Conservation (phyloP, 257 asterid species). For the Penstemon barbatus region DNA sequence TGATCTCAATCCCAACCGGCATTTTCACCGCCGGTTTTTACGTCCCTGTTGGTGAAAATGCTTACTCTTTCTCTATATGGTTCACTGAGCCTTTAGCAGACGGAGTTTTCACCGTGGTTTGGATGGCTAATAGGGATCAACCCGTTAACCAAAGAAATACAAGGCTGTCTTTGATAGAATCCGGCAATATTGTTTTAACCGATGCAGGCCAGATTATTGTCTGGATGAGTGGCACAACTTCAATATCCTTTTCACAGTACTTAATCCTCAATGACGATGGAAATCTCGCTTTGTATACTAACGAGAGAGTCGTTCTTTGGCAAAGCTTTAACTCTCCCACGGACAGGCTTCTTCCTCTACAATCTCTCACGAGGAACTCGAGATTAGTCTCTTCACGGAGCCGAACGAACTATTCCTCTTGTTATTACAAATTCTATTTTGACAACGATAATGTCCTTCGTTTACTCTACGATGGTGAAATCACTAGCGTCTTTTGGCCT, state of each 20-base stretch:
- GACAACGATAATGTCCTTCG: slow-evolving; percentile 27
- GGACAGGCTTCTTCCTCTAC: slow-evolving; percentile 27
- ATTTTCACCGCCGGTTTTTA: slow-evolving; percentile 24
- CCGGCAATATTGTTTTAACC: slow-evolving; percentile 25
- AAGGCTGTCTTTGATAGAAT: slow-evolving; percentile 15
- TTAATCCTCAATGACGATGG: slow-evolving; percentile 21
- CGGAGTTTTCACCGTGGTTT: slow-evolving; percentile 14
- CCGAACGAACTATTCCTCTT: slow-evolving; percentile 18
- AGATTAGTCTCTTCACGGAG: slow-evolving; percentile 21
- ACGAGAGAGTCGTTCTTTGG: slow-evolving; percentile 2
- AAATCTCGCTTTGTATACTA: slow-evolving; percentile 7
- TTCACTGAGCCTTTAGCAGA: slow-evolving; percentile 6
- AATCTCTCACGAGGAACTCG: neutral
- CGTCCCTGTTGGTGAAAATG: slow-evolving; percentile 12
- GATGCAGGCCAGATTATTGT: slow-evolving; percentile 26
- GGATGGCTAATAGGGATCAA: slow-evolving; percentile 33
- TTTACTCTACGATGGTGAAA: slow-evolving; percentile 9
- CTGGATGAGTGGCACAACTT: slow-evolving; percentile 13
- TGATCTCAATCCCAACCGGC: slow-evolving; percentile 13
- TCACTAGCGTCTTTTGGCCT: slow-evolving; percentile 26
- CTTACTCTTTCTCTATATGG: slow-evolving; percentile 24
- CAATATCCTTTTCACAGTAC: neutral
- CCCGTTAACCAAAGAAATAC: slow-evolving; percentile 28
- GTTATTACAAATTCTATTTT: slow-evolving; percentile 23
- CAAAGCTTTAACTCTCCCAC: slow-evolving; percentile 29